These are phyloP conservation scores for Leptomonas seymouri DNA, from an alignment of 208 protist species.

Conservation along the genomic window DNA sequence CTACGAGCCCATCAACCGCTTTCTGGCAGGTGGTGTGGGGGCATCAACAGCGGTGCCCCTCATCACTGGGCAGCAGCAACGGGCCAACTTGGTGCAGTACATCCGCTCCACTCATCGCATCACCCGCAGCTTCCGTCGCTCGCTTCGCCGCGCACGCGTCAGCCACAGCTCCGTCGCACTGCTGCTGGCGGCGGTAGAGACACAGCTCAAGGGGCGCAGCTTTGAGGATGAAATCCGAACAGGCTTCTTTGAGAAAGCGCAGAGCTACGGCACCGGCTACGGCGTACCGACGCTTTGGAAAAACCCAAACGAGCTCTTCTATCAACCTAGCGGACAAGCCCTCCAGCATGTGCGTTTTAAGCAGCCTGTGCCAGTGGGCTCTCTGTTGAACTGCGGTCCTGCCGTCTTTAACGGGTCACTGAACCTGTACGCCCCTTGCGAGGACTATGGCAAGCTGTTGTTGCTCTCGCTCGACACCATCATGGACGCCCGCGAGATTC, in stretches of 20 bases:
- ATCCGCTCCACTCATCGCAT: slow-evolving; percentile 39
- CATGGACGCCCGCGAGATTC: slow-evolving; percentile 51
- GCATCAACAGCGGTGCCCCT: not conserved
- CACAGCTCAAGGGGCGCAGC: slow-evolving; percentile 51
- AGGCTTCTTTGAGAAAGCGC: slow-evolving; percentile 64
- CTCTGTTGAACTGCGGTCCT: slow-evolving; percentile 55
- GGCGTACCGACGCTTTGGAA: slow-evolving; percentile 74
- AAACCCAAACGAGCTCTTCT: slow-evolving; percentile 83
- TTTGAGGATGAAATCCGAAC: slow-evolving; percentile 75
- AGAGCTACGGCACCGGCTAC: slow-evolving; percentile 73
- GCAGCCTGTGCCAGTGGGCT: slow-evolving; percentile 38
- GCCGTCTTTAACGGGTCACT: slow-evolving; percentile 73
- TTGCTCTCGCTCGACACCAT: slow-evolving; percentile 79
- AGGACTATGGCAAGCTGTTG: slow-evolving; percentile 85
- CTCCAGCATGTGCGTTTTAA: slow-evolving; percentile 63
- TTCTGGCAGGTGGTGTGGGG: slow-evolving; percentile 41
- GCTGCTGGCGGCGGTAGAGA: slow-evolving; percentile 76
- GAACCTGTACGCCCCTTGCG: slow-evolving; percentile 76
- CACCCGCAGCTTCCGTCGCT: slow-evolving; percentile 15
- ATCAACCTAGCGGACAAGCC: slow-evolving; percentile 73
- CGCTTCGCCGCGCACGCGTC: slow-evolving; percentile 26
- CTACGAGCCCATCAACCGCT: slow-evolving; percentile 63
- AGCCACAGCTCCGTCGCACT: slow-evolving; percentile 81
- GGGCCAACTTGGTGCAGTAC: slow-evolving; percentile 72
- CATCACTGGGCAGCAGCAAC: slow-evolving; percentile 62